Evolutionary conservation across 164 flowering plant species (phyloP), one percentile per base, ranked within the genome.

Genomic region (Liriodendron chinense): DNA sequence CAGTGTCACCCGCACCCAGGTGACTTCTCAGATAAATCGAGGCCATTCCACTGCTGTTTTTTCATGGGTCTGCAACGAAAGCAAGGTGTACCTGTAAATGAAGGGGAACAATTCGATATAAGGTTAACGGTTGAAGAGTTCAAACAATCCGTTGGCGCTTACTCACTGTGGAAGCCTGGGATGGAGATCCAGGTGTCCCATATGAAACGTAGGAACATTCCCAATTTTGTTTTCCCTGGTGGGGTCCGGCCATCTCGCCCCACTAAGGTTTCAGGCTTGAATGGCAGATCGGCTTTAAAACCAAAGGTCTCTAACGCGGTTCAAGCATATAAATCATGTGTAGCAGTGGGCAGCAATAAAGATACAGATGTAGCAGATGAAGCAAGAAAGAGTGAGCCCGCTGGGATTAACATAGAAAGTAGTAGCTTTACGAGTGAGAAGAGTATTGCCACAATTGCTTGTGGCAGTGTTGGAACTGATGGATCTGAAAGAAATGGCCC

Each of bases 1-100:
- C 94, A 90, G 74, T 94, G 98, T 80, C 98, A 92, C 73, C 98
- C 98, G 9, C 89, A 89, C 74, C 98, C 98, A 9, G 86, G 88
- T 67, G 84, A 84, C 34, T 84, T 84, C 70, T 81, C 82, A 1
- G 83, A 94, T 81, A 87, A 78, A 71, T 80, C 91, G 24, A 90
- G 78, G 75, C 86, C 85, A 50, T 86, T 86, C 28, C 89, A 88
- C 75, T 85, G 87, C 75, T 84, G 85, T 80, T 94, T 83, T 72
- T 94, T 94, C 76, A 91, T 94, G 98, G 98, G 98, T 61, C 78
- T 94, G 79, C 93, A 86, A 68, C 82, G 97, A 22, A 93, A 89
- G 61, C 90, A 92, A 81, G 97, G 92, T 24, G 82, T 80, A 74
- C 82, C 87, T 18, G 86, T 76, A 12, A 82, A 79, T 71, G 95